phyloP scores from a whole-genome alignment of 352 stramenopile genomes.

The Globisporangium uncinulatum region DNA sequence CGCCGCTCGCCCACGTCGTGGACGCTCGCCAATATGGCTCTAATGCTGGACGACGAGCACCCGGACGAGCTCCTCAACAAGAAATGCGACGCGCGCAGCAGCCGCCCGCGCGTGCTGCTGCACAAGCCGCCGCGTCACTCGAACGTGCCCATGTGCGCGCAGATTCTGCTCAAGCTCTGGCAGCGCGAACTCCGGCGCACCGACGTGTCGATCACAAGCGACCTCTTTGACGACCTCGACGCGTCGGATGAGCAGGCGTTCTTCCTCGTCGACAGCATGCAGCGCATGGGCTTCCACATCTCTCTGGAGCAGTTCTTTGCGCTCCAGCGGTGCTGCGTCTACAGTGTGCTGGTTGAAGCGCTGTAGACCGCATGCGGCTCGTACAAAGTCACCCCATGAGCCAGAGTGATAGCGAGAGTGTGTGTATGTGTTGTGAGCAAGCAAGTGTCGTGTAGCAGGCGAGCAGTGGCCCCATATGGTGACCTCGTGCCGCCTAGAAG shows the following conservation, averaged over 20 bases:
- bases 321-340: slow-evolving; percentile 67
- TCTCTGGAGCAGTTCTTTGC: slow-evolving; percentile 53
- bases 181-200: slow-evolving; percentile 48
- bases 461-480: not conserved
- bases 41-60: slow-evolving; percentile 51
- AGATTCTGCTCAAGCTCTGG: slow-evolving; percentile 63
- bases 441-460: not conserved
- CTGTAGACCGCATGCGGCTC: slow-evolving; percentile 19
- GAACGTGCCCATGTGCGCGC: slow-evolving; percentile 59
- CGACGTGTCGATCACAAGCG: slow-evolving; percentile 28
- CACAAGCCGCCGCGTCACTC: slow-evolving; percentile 59
- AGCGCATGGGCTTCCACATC: slow-evolving; percentile 56
- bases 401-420: not conserved
- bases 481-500: no score
- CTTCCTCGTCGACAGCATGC: slow-evolving; percentile 28
- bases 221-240: slow-evolving; percentile 12
- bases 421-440: not conserved
- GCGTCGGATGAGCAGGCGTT: slow-evolving; percentile 13
- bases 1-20: slow-evolving; percentile 56
- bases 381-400: no score
- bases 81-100: slow-evolving; percentile 3
- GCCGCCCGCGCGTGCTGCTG: slow-evolving; percentile 23
- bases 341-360: slow-evolving; percentile 53
- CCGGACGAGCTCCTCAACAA: slow-evolving; percentile 9
- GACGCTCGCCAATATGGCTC: slow-evolving; percentile 32